Conservation (phyloP, 2,329 filamentous ascomycete genomes). For the Ceratocystis cubensis region DNA sequence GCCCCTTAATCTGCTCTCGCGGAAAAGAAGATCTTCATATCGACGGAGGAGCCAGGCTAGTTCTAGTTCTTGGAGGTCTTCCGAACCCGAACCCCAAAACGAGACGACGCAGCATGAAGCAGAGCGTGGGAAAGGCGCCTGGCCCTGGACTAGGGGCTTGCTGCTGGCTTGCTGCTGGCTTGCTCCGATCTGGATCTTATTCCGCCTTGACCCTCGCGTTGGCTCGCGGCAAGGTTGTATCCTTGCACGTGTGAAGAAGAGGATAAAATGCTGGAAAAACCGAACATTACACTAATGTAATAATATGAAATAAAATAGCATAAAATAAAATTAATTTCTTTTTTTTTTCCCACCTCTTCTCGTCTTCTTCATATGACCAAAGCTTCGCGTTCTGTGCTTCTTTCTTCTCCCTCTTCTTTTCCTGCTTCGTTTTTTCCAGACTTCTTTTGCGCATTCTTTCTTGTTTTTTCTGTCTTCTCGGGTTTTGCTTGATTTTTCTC, state of each 20-base stretch:
- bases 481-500: not conserved
- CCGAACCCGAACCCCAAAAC: not conserved
- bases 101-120: not conserved
- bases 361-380: not conserved
- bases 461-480: not conserved
- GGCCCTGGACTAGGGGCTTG: too few relatives aligned
- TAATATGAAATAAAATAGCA: not conserved
- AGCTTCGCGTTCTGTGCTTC: not conserved
- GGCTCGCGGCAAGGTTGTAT: constrained; percentile 2
- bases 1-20: not conserved
- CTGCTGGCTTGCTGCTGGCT: not conserved
- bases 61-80: not conserved
- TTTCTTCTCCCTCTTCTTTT: not conserved
- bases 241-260: not conserved
- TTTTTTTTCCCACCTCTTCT: not conserved
- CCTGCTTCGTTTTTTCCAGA: not conserved
- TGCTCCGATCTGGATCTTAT: constrained; percentile 4
- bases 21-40: not conserved
- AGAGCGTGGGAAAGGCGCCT: not conserved
- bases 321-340: not conserved
- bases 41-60: not conserved
- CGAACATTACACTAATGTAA: too few relatives aligned
- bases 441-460: not conserved
- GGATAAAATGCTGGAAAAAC: not conserved
- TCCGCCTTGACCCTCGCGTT: constrained; percentile 9